phyloP scores from a whole-genome alignment of 805 yeast species.

The Candida xyloterini region DNA sequence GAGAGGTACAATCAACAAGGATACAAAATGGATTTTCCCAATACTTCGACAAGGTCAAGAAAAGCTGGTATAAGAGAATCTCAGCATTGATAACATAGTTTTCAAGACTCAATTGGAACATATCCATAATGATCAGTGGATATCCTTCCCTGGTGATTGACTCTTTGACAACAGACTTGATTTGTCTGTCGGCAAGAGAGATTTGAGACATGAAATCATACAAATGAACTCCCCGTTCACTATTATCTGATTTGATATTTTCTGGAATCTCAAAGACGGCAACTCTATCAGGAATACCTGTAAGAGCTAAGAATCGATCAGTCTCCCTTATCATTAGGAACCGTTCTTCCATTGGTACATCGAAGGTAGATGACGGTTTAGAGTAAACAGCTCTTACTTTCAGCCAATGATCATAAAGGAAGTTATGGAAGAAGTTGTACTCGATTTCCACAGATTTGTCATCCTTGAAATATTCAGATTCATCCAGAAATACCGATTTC shows the following conservation, averaged over 20 bases:
- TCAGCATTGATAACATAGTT: conserved; percentile 39
- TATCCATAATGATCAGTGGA: conserved; percentile 60
- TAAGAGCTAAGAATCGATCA: conserved; percentile 44
- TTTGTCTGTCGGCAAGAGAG: conserved; percentile 50
- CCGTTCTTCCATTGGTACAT: conserved; percentile 17
- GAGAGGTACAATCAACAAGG: conserved; percentile 69
- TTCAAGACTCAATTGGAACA: conserved; percentile 37
- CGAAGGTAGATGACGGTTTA: conserved; percentile 12
- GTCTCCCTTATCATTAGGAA: conserved; percentile 36
- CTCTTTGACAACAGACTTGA: conserved; percentile 51
- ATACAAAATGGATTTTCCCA: conserved; percentile 67
- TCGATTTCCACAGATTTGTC: conserved; percentile 31
- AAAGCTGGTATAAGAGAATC: conserved; percentile 52
- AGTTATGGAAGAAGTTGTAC: conserved; percentile 42
- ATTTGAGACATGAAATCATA: conserved; percentile 74
- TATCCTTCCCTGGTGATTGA: conserved; percentile 70
- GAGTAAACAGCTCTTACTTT: conserved; percentile 25
- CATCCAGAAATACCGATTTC: conserved; percentile 4
- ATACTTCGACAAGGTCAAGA: conserved; percentile 64
- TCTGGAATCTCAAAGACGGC: conserved; percentile 56
- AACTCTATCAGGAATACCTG: conserved; percentile 60
- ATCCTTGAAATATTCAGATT: conserved; percentile 13
- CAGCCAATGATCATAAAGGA: conserved; percentile 48
- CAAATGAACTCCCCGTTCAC: conserved; percentile 47
- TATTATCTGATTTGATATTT: conserved; percentile 44